These are phyloP conservation scores for Cerrena zonata DNA, from an alignment of 1,284 basidiomycete genomes.

Conservation along the genomic window DNA sequence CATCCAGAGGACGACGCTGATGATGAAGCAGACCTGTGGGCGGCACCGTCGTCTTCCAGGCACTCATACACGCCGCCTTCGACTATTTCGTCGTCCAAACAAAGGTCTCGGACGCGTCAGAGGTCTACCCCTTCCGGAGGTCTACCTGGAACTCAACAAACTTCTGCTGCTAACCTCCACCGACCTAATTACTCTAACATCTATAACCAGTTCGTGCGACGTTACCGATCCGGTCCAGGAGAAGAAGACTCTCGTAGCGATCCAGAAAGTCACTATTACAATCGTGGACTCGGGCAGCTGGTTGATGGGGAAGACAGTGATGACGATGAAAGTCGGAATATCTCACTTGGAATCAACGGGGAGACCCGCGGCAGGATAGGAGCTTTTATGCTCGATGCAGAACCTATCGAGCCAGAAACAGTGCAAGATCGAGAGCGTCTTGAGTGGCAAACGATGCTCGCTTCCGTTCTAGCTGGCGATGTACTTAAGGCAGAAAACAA, in stretches of 20 bases:
- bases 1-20: constrained; percentile 50
- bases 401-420: constrained; percentile 56
- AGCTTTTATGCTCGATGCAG: constrained; percentile 51
- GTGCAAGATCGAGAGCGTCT: constrained; percentile 75
- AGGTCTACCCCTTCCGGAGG: constrained; percentile 29
- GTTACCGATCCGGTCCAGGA: constrained; percentile 56
- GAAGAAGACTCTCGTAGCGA: constrained; percentile 66
- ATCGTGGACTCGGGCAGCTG: constrained; percentile 64
- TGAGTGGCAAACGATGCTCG: constrained; percentile 92
- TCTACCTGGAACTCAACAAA: constrained; percentile 21
- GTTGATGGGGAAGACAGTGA: constrained; percentile 71
- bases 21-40: constrained; percentile 40
- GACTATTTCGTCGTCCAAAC: constrained; percentile 19
- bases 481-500: constrained; percentile 91
- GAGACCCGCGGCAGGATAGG: constrained; percentile 50
- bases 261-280: constrained; percentile 70
- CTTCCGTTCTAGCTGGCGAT: constrained; percentile 87
- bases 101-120: constrained; percentile 29
- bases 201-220: constrained; percentile 71
- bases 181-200: constrained; percentile 55
- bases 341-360: constrained; percentile 33
- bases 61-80: constrained; percentile 21
- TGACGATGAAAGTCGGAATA: constrained; percentile 56
- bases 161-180: constrained; percentile 12
- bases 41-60: constrained; percentile 27